Evolutionary conservation across 2,329 filamentous ascomycete species (phyloP).

Genomic region (Alternaria atra): DNA sequence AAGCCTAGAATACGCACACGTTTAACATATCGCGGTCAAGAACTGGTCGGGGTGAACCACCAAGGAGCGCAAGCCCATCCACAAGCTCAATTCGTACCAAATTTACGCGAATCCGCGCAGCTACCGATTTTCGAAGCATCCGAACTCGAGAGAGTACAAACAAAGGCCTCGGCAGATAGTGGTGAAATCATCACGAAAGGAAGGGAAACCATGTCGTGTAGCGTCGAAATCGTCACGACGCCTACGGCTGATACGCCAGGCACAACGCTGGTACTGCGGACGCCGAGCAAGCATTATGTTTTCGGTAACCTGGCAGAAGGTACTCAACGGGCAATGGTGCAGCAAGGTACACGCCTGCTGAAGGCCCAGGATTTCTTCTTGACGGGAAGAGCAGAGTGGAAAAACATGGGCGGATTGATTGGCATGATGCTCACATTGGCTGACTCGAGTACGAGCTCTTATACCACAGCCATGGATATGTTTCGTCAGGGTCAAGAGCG

Average conservation of each 20-base stretch:
- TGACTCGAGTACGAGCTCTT: conserved; percentile 65
- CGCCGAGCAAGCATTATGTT: conserved; percentile 76
- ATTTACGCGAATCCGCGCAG: conserved; percentile 6
- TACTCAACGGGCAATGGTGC: conserved; percentile 77
- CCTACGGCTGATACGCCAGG: conserved; percentile 90
- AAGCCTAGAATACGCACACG: neutral
- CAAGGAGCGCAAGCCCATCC: neutral
- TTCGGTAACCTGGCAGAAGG: conserved; percentile 87
- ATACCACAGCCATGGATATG: conserved; percentile 54
- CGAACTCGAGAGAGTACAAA: neutral
- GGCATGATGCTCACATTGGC: conserved; percentile 87
- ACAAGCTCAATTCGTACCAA: neutral
- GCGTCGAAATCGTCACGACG: conserved; percentile 77
- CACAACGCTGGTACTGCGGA: conserved; percentile 78
- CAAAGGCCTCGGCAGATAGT: neutral
- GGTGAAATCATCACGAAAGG: neutral
- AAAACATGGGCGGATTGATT: conserved; percentile 79
- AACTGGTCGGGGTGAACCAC: neutral
- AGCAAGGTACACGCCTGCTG: conserved; percentile 71
- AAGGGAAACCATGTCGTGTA: conserved; percentile 70
- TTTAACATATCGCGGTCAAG: neutral
- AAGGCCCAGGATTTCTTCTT: conserved; percentile 83
- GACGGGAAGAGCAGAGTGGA: conserved; percentile 79
- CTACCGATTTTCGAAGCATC: conserved; percentile 22
- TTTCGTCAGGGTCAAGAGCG: conserved; percentile 32